Base-by-base conservation (phyloP, 225 moss, liverwort and hornwort species). In the Sphagnum contortum region DNA sequence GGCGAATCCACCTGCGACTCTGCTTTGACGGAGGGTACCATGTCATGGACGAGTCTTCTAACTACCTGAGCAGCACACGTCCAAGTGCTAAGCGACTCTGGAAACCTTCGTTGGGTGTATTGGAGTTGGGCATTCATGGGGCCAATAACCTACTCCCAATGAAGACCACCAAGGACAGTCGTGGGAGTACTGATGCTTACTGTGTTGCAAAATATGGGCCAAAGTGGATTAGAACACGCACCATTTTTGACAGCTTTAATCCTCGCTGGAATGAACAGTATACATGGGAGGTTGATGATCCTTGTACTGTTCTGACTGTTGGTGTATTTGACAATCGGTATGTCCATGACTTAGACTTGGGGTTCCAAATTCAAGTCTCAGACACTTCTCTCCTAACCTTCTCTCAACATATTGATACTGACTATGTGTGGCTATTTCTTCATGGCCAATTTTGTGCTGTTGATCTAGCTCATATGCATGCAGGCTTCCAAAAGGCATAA, bases 201-300 rank as follows among this genome's bases (percentile, higher is more conserved):
- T 93, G 93, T 63, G 84, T 98, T 3, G 93, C 93, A 2, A 98
- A 98, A 69, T 98, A 75, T 59, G 87, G 91, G 10, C 86, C 88
- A 2, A 98, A 98, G 70, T 98, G 98, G 98, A 75, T 98, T 4
- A 83, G 93, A 11, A 93, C 98, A 2, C 77, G 98, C 3, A 98
- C 98, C 1, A 98, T 93, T 3, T 93, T 85, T 3, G 89, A 91
- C 10, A 91, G 79, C 50, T 89, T 86, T 8, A 91, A 74, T 50
- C 98, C 98, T 2, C 89, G 90, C 4, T 98, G 93, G 93, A 93
- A 98, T 55, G 98, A 98, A 72, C 98, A 98, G 81, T 98, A 93
- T 12, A 93, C 93, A 0, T 98, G 98, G 98, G 98, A 98, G 65
- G 91, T 93, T 8, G 76, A 98, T 9, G 98, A 98, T 62, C 93